phyloP scores from a whole-genome alignment of 805 yeast species.

The Phaffomyces thermotolerans region DNA sequence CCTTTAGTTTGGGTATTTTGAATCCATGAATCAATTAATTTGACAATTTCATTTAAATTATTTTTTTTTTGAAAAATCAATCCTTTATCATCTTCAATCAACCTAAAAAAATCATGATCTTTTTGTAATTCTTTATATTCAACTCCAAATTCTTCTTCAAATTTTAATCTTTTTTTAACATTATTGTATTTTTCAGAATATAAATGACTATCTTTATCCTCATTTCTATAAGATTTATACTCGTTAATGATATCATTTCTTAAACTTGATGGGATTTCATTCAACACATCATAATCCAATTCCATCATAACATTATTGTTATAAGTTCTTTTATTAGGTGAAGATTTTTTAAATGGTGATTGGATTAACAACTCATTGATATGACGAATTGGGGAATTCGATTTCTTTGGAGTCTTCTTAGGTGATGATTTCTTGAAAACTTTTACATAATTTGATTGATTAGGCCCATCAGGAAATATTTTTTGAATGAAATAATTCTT shows the following conservation, averaged over 20 bases:
- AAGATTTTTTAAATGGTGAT: conserved; percentile 9
- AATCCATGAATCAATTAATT: conserved; percentile 32
- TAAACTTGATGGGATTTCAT: conserved; percentile 19
- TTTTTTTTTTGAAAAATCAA: not conserved
- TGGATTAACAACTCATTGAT: not conserved
- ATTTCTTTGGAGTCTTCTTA: conserved; percentile 12
- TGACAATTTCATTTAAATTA: conserved; percentile 29
- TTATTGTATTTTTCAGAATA: conserved; percentile 13
- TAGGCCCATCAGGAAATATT: conserved; percentile 12
- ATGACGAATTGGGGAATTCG: not conserved
- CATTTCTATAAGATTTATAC: conserved; percentile 14
- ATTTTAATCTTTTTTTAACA: conserved; percentile 5
- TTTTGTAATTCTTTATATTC: not conserved
- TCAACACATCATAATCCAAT: conserved; percentile 17
- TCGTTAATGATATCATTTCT: conserved; percentile 15
- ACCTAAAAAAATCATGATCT: not conserved
- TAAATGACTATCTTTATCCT: conserved; percentile 6
- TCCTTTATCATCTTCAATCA: not conserved
- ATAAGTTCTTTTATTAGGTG: too few species aligned
- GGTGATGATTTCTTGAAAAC: conserved; percentile 14
- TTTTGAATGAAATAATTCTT: conserved; percentile 16
- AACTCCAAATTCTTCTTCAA: not conserved
- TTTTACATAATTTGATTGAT: conserved; percentile 10
- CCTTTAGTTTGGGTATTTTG: conserved; percentile 25
- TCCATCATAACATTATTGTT: not conserved